Percentiles rank a stretch among this genome's conserved stretches.
Evolutionary conservation across 768 basidiomycete genomes (phyloP).

Genomic region (Austroboletus eburneus): DNA sequence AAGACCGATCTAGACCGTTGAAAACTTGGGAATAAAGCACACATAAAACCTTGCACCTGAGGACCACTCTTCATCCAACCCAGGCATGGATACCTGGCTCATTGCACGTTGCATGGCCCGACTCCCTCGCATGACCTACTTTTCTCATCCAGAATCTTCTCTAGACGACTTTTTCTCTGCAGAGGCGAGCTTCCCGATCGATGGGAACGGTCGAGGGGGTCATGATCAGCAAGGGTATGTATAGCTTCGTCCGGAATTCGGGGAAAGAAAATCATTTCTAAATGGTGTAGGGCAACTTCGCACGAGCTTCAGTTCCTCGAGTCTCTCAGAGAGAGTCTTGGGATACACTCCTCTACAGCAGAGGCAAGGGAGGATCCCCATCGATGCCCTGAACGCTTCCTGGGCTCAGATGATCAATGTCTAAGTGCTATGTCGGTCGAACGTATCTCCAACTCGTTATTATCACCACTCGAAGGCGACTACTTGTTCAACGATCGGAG

Average conservation of each 20-base stretch:
- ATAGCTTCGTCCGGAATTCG: not conserved
- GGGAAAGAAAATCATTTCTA: not conserved
- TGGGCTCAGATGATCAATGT: not conserved
- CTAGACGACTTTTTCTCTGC: constrained; percentile 12
- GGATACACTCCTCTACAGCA: not conserved
- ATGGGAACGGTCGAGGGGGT: not conserved
- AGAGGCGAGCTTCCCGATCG: not conserved
- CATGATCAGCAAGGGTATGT: not conserved
- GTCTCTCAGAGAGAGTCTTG: constrained; percentile 4
- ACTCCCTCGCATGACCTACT: constrained; percentile 5
- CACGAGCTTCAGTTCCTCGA: constrained; percentile 8
- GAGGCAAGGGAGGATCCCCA: not conserved
- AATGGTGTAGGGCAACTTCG: constrained; percentile 1
- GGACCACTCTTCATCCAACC: not conserved
- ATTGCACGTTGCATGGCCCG: constrained; percentile 12
- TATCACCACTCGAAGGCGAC: not conserved
- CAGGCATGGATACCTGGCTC: constrained; percentile 7
- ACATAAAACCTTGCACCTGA: not conserved
- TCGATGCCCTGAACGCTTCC: not conserved
- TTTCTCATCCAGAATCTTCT: constrained; percentile 14
- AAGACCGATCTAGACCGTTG: not conserved
- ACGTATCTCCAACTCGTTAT: not conserved
- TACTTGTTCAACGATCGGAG: not conserved
- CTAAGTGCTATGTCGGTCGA: not conserved
- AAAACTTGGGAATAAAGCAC: not conserved